Conservation (phyloP, 1,139 yeast genomes). For the Candida tropicalis region DNA sequence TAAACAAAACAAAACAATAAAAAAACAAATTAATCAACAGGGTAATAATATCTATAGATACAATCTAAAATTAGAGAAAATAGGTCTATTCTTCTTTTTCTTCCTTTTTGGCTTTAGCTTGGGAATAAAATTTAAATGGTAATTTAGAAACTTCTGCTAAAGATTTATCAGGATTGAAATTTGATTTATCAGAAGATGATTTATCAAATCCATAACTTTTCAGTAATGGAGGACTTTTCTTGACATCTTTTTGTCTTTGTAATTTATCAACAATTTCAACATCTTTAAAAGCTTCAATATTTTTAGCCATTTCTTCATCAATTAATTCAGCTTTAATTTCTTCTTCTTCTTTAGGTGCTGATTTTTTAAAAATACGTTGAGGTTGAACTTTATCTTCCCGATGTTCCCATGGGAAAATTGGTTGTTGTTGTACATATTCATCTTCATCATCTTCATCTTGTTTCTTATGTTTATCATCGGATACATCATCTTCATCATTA, state of each 20-base stretch:
- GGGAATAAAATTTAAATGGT: constrained; percentile 27
- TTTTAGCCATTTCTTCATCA: constrained; percentile 12
- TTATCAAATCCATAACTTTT: constrained; percentile 16
- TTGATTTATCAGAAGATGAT: constrained; percentile 7
- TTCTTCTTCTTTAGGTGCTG: too few species aligned
- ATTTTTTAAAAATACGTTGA: constrained; percentile 21
- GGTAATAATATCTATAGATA: background rate
- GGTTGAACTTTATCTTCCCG: constrained; percentile 17
- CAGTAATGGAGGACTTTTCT: constrained; percentile 12
- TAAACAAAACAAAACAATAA: background rate
- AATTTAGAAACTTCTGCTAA: constrained; percentile 29
- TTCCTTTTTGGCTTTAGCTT: constrained; percentile 18
- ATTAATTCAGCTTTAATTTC: constrained; percentile 19
- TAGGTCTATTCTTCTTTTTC: constrained; percentile 8
- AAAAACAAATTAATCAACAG: background rate
- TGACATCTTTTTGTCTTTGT: background rate
- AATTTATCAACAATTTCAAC: constrained; percentile 6
- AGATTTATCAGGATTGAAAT: constrained; percentile 28
- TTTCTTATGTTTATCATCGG: background rate
- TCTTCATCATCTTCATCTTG: background rate
- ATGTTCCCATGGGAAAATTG: constrained; percentile 52
- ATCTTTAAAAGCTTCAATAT: constrained; percentile 13
- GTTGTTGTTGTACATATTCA: constrained; percentile 13
- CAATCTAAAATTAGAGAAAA: background rate
- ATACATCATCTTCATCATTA: constrained; percentile 1